Base-by-base conservation (phyloP, 129 eudicot genomes). In the Chrysanthemum makinoi region DNA sequence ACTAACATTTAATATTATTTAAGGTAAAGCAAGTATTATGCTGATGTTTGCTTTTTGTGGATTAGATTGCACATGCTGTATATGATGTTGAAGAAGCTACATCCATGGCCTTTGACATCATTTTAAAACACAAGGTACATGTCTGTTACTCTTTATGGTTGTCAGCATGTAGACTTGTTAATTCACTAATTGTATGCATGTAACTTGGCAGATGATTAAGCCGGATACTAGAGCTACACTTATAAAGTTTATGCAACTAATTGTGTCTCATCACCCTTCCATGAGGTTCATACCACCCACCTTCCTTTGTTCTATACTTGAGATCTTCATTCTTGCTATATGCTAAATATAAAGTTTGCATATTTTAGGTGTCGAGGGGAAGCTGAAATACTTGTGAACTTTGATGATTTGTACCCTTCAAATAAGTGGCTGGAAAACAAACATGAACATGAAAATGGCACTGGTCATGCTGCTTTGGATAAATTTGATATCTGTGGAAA, bases 31-130 rank as follows among this genome's bases (percentile, higher is more conserved):
- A 65, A 39, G 58, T 17, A 28, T 70, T 65, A 64, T 44, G 19
- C 39, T n/a, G 30, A 60, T 30, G 12, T 7, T 0, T 20, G 13
- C 2, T 13, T 58, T n/a, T 11, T 55, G 5, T 71, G 19, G 9
- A 20, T 56, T 80, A 94, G 98, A 89, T 94, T 79, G 87, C 80
- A 17, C 96, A 80, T 17, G 98, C 96, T 72, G 68, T 89, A 73
- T 79, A 87, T 83, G 98, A 94, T 81, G 85, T 89, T 74, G 98
- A 94, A 88, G 98, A 94, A 80, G 96, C 98, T 33, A 94, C 96
- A 18, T 70, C 87, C 35, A 55, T 72, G 28, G 95, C 96, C 57
- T 87, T 89, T 80, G 96, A 89, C 52, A 82, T 94, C 63, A 94
- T 94, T 70, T 62, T 83, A 58, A 49, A 81, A 68, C 90, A 87